These are phyloP conservation scores for Leccinum boreale DNA, from an alignment of 768 basidiomycete genomes.

Conservation along the genomic window DNA sequence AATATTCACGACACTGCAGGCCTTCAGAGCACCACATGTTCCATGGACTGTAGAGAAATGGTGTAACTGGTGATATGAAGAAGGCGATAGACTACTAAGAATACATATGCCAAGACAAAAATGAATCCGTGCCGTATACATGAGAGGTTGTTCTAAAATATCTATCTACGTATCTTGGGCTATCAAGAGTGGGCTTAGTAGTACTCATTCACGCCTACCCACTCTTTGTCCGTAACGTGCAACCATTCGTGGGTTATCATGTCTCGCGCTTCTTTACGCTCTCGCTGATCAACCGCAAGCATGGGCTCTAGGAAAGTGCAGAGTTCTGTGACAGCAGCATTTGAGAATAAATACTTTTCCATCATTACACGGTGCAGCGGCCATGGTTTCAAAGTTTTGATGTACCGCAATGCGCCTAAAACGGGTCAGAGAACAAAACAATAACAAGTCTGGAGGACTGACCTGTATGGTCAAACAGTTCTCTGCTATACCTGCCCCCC, in stretches of 20 bases:
- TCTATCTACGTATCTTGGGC: slow-evolving; percentile 7
- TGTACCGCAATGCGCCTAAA: slow-evolving; percentile 67
- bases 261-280: slow-evolving; percentile 68
- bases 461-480: slow-evolving; percentile 78
- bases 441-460: slow-evolving; percentile 19
- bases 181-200: slow-evolving; percentile 16
- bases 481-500: slow-evolving; percentile 80
- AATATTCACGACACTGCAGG: background rate
- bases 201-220: slow-evolving; percentile 27
- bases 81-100: background rate
- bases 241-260: slow-evolving; percentile 79
- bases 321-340: slow-evolving; percentile 52
- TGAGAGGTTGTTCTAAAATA: slow-evolving; percentile 5
- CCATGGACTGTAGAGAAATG: background rate
- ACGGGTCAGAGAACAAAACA: slow-evolving; percentile 4
- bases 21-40: background rate
- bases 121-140: background rate
- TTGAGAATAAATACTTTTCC: slow-evolving; percentile 81
- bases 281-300: slow-evolving; percentile 66
- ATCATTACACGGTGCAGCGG: slow-evolving; percentile 79
- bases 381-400: slow-evolving; percentile 74
- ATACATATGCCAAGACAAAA: slow-evolving; percentile 8
- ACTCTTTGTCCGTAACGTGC: slow-evolving; percentile 33
- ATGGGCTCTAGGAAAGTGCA: slow-evolving; percentile 73
- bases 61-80: background rate